phyloP scores from a whole-genome alignment of 2,329 filamentous ascomycete species.

The Calonectria henricotiae region DNA sequence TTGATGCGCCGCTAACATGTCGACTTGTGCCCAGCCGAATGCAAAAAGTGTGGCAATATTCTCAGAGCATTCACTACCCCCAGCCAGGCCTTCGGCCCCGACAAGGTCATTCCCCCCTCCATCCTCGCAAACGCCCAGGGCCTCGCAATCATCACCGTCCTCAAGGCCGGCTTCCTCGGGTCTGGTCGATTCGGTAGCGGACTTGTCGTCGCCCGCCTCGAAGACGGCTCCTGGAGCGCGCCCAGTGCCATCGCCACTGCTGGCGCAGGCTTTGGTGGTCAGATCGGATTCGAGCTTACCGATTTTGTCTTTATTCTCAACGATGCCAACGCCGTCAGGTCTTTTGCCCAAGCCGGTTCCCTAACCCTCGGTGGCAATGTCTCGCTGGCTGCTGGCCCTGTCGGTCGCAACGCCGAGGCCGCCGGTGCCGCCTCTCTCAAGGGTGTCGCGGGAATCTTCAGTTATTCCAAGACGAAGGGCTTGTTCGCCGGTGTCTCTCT shows the following conservation, averaged over 20 bases:
- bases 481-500: slow-evolving; percentile 96
- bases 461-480: slow-evolving; percentile 98
- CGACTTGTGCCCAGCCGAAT: slow-evolving; percentile 79
- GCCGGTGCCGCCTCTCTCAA: slow-evolving; percentile 93
- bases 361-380: slow-evolving; percentile 97
- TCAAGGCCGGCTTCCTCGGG: slow-evolving; percentile 90
- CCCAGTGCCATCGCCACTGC: slow-evolving; percentile 86
- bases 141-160: slow-evolving; percentile 87
- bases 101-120: slow-evolving; percentile 95
- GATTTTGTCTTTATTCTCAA: slow-evolving; percentile 99
- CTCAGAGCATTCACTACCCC: slow-evolving; percentile 96
- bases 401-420: slow-evolving; percentile 95
- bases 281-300: slow-evolving; percentile 90
- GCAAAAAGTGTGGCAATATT: slow-evolving; percentile 97
- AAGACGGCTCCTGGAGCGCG: slow-evolving; percentile 86
- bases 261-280: slow-evolving; percentile 87
- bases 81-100: slow-evolving; percentile 91
- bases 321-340: slow-evolving; percentile 89
- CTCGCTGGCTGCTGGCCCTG: slow-evolving; percentile 92
- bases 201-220: slow-evolving; percentile 84
- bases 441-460: slow-evolving; percentile 93
- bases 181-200: slow-evolving; percentile 87
- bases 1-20: slow-evolving; percentile 39
- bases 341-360: slow-evolving; percentile 93
- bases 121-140: slow-evolving; percentile 94